Evolutionary conservation across 1,284 basidiomycete species (phyloP).

Genomic region (Ustilago lituana): DNA sequence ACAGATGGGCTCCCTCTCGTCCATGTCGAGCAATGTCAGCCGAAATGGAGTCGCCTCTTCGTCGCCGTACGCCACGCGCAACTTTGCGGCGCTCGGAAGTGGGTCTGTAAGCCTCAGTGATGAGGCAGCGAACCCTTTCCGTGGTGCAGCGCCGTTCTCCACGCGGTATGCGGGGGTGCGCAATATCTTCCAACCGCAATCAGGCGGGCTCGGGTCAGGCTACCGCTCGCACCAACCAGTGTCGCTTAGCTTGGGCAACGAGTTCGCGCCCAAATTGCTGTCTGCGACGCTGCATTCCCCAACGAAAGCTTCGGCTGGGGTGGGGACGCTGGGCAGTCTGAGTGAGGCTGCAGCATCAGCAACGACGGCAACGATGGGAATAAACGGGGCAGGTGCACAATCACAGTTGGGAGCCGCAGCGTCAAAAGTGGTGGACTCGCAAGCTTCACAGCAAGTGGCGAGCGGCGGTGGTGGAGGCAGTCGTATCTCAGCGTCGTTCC

Average conservation of each 20-base stretch:
- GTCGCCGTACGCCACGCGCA: slow-evolving; percentile 36
- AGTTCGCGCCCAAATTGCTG: slow-evolving; percentile 46
- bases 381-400: too few relatives aligned
- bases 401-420: too few relatives aligned
- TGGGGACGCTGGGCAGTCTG: slow-evolving; percentile 2
- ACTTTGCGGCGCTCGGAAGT: slow-evolving; percentile 23
- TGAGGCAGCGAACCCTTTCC: slow-evolving; percentile 7
- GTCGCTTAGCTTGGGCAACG: slow-evolving; percentile 48
- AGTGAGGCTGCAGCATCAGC: neutral
- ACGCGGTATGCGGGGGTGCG: slow-evolving; percentile 51
- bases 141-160: slow-evolving; percentile 22
- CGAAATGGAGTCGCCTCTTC: neutral
- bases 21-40: slow-evolving; percentile 5
- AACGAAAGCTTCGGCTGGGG: slow-evolving; percentile 1
- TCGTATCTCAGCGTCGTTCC: slow-evolving; percentile 27
- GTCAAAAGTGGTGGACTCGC: too few relatives aligned
- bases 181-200: slow-evolving; percentile 40
- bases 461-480: too few relatives aligned
- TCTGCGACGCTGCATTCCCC: slow-evolving; percentile 30
- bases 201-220: slow-evolving; percentile 6
- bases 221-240: slow-evolving; percentile 15
- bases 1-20: slow-evolving; percentile 48
- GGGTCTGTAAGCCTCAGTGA: neutral
- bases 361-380: neutral
- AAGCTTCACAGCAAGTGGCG: too few relatives aligned